Conservation (phyloP, 768 basidiomycete genomes). For the Hygrophorus pudorinus region DNA sequence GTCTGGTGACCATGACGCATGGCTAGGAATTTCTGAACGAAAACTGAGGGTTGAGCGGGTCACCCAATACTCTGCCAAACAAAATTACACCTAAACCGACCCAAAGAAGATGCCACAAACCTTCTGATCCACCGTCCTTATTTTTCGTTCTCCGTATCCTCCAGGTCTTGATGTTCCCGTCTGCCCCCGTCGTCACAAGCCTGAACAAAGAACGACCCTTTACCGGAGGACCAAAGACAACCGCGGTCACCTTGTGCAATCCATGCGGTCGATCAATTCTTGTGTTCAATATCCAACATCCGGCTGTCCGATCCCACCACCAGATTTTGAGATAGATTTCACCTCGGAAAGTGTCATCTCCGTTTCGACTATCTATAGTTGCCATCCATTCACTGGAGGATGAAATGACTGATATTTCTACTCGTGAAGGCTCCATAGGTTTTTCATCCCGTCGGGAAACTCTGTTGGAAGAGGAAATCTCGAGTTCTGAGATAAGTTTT, state of each 20-base stretch:
- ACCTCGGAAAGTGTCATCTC: constrained; percentile 50
- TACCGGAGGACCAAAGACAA: constrained; percentile 57
- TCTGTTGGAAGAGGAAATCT: constrained; percentile 89
- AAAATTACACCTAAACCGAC: background rate
- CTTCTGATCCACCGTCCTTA: constrained; percentile 40
- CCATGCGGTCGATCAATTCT: constrained; percentile 87
- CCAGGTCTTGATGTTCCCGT: constrained; percentile 79
- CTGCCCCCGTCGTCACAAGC: constrained; percentile 67
- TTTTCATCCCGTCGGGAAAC: constrained; percentile 76
- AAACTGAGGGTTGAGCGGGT: constrained; percentile 62
- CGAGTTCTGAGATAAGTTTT: constrained; percentile 73
- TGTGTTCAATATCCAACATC: constrained; percentile 72
- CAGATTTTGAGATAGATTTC: constrained; percentile 87
- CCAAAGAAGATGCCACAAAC: constrained; percentile 25
- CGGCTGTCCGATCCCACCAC: constrained; percentile 63
- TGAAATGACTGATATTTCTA: constrained; percentile 62
- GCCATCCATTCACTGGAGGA: constrained; percentile 83
- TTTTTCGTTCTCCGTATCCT: constrained; percentile 38
- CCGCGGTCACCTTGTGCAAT: constrained; percentile 41
- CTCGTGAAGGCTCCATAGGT: constrained; percentile 61
- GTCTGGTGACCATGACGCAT: constrained; percentile 75
- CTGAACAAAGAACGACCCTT: constrained; percentile 23
- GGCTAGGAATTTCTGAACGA: constrained; percentile 55
- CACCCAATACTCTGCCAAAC: constrained; percentile 61
- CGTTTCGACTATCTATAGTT: constrained; percentile 70